Base-by-base conservation (phyloP, 2,329 filamentous ascomycete species). In the Periconia sp. region DNA sequence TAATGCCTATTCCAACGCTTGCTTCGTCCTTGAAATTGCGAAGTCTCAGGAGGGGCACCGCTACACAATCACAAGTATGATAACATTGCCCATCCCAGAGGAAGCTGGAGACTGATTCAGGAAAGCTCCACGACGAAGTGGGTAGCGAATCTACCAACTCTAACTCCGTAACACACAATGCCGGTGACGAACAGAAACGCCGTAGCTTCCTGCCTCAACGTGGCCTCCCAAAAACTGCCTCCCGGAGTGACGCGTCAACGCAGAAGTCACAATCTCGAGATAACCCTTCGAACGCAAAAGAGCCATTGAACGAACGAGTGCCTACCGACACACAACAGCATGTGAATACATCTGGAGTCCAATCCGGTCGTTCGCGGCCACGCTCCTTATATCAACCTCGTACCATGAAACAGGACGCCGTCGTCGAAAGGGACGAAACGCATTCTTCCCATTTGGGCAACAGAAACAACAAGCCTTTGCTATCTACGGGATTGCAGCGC, bases 201-300 rank as follows among this genome's bases (percentile, higher is more conserved):
- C 63, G 66, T 23, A 72, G 70, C 54, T 59, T 70, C 48, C 61
- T 73, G 30, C 70, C 69, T 15, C 71, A 73, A 47, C 65, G 62
- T 35, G 69, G 69, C n/a, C 62, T 66, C 19, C 47, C 61, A n/a
- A 69, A 50, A 44, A 51, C 56, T 19, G 53, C 58, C 14, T 19
- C 41, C 18, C 47, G 52, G 20, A 49, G 49, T 17, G 52, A 33
- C 18, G 53, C 45, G 10, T 15, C 35, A n/a, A 52, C 44, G 19
- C 46, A 48, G 27, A 47, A 31, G 10, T 41, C 17, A 23, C 37
- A 50, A 37, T 15, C 33, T 15, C 31, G 42, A 33, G 23, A 48
- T 41, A 27, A 18, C 20, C 35, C 40, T 17, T 8, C 27, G 43
- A 45, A 31, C 43, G 43, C 27, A 45, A 23, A 6, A 13, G 31